Percentiles rank a stretch among this genome's conserved stretches.
Conservation (phyloP, 257 asterid species). For the Haberlea rhodopensis region DNA sequence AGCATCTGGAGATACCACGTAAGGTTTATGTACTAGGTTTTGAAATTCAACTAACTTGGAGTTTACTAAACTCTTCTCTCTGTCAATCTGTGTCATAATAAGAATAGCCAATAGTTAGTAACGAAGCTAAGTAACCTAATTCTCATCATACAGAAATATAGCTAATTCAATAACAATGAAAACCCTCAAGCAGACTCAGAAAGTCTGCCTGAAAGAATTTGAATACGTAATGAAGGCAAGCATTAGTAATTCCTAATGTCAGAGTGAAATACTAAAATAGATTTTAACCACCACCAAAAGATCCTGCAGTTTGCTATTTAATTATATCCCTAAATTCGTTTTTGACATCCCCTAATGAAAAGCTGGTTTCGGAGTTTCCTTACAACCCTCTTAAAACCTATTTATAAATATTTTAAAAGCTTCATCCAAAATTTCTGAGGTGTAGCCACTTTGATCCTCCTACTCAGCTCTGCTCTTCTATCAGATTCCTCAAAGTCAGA, state of each 20-base stretch:
- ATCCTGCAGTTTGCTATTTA: neutral
- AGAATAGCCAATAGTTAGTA: conserved; percentile 25
- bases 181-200: conserved; percentile 11
- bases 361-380: neutral
- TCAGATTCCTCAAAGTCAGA: neutral
- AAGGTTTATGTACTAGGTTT: conserved; percentile 54
- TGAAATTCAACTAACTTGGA: conserved; percentile 75
- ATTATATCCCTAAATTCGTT: neutral
- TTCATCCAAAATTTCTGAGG: neutral
- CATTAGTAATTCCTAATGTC: too few species aligned
- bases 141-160: conserved; percentile 15
- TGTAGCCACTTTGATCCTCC: neutral
- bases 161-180: conserved; percentile 15
- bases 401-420: too few species aligned
- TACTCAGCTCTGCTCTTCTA: neutral
- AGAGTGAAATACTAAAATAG: conserved; percentile 13
- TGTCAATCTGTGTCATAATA: conserved; percentile 58
- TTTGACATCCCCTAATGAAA: neutral
- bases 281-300: neutral
- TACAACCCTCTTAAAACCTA: neutral
- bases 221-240: neutral
- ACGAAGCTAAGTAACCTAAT: conserved; percentile 12
- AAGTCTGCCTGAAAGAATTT: neutral
- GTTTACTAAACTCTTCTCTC: conserved; percentile 64
- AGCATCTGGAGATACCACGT: conserved; percentile 37